Evolutionary conservation across 139 green algal genomes (phyloP), one percentile per base, ranked within the genome.

Genomic region (Chlamydomonas schloesseri): DNA sequence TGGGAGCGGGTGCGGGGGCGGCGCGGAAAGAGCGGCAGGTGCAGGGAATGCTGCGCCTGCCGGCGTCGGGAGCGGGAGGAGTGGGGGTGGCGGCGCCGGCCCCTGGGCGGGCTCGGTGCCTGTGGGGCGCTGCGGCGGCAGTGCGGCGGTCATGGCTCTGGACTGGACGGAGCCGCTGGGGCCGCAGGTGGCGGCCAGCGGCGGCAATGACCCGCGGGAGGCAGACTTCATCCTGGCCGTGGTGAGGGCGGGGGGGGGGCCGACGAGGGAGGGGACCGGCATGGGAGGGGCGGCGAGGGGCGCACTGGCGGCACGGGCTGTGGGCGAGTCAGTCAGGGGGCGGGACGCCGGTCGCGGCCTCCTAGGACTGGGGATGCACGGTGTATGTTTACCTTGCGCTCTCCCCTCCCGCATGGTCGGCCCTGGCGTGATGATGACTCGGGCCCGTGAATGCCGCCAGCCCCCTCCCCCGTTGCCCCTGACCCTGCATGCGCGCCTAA

Each of bases 221-320:
- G 84, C 84, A 13, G 87, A 93, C 24, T 53, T 91, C 18, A 71
- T 93, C 23, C 36, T 93, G 24, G 89, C 89, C 31, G 87, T 82
- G 79, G 79, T 85, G 36, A 24, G 60, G 24, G 57, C 24, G 60
- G 24, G 15, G 55, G 20, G 9, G 55, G 3, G 9, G 42, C 6
- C 42, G 42, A 5, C 42, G 42, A 13, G 6, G 42, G 6, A 50
- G 5, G 42, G 42, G 42, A 8, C 42, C 42, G 8, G 42, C 42
- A n/a, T n/a, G n/a, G n/a, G n/a, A n/a, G n/a, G n/a, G n/a, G n/a
- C n/a, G n/a, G n/a, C n/a, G n/a, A n/a, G n/a, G n/a, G n/a, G n/a
- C n/a, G n/a, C n/a, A n/a, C n/a, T n/a, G n/a, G n/a, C n/a, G n/a
- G n/a, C n/a, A n/a, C n/a, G n/a, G n/a, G n/a, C n/a, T n/a, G n/a